phyloP scores from a whole-genome alignment of 2,329 filamentous ascomycete species.

The Beauveria medogensis region DNA sequence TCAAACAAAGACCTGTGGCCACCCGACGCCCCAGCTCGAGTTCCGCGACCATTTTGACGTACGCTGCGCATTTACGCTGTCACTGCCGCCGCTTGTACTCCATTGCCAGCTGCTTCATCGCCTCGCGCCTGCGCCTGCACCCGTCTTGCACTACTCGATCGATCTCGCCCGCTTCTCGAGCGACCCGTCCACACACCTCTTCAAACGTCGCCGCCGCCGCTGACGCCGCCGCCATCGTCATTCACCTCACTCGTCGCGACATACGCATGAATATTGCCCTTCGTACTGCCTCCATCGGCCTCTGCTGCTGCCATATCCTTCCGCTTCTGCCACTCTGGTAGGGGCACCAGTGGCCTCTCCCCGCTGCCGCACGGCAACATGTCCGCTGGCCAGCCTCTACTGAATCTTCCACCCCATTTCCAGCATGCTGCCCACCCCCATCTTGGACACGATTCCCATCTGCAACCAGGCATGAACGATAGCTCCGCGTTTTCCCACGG shows the following conservation, averaged over 20 bases:
- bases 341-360: slow-evolving; percentile 2
- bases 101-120: neutral
- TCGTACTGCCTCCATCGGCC: neutral
- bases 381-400: slow-evolving; percentile 22
- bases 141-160: slow-evolving; percentile 1
- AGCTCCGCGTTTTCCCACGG: neutral
- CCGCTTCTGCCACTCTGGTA: slow-evolving; percentile 7
- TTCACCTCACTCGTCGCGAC: neutral
- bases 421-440: slow-evolving; percentile 22
- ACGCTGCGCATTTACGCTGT: neutral
- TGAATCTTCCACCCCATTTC: slow-evolving; percentile 20
- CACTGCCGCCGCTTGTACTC: neutral
- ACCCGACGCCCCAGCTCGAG: neutral
- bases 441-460: slow-evolving; percentile 8
- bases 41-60: neutral
- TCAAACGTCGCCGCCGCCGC: neutral
- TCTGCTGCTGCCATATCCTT: neutral
- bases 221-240: neutral
- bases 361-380: slow-evolving; percentile 19
- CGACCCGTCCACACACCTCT: neutral
- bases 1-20: neutral
- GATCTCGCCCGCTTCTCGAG: neutral
- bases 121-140: neutral
- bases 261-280: neutral
- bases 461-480: neutral